phyloP scores from a whole-genome alignment of 2,329 filamentous ascomycete genomes.

The Colletotrichum shisoi region DNA sequence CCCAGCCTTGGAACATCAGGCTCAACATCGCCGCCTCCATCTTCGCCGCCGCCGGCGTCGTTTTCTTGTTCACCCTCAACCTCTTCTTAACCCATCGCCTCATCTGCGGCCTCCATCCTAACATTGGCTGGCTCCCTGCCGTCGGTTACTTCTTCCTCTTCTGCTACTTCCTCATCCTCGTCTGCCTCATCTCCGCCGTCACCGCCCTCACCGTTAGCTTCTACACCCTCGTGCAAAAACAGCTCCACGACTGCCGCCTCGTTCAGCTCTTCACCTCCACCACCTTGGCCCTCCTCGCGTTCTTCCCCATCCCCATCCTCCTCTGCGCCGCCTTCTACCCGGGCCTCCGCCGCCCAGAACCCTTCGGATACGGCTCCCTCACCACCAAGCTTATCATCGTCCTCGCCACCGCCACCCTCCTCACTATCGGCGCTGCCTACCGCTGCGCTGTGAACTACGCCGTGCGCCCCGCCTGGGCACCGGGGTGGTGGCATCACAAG shows the following conservation, averaged over 20 bases:
- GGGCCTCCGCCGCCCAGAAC: slow-evolving; percentile 56
- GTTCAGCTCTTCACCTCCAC: slow-evolving; percentile 73
- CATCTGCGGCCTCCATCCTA: slow-evolving; percentile 74
- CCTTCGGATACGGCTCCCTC: slow-evolving; percentile 69
- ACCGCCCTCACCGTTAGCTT: slow-evolving; percentile 68
- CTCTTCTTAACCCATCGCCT: slow-evolving; percentile 79
- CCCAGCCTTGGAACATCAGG: slow-evolving; percentile 49
- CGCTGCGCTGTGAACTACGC: slow-evolving; percentile 67
- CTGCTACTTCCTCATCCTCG: slow-evolving; percentile 65
- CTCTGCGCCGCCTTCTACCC: slow-evolving; percentile 49
- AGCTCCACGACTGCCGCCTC: slow-evolving; percentile 62
- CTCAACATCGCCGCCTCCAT: slow-evolving; percentile 69
- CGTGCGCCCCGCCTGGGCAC: slow-evolving; percentile 54
- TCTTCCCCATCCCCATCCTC: slow-evolving; percentile 68
- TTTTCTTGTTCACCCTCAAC: slow-evolving; percentile 81
- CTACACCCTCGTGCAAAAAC: slow-evolving; percentile 67
- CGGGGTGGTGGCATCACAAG: slow-evolving; percentile 75
- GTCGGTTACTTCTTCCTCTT: slow-evolving; percentile 63
- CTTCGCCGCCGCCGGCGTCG: slow-evolving; percentile 75
- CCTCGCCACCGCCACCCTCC: slow-evolving; percentile 63
- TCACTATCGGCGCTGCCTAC: slow-evolving; percentile 75
- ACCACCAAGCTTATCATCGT: slow-evolving; percentile 72
- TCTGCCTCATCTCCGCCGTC: slow-evolving; percentile 72
- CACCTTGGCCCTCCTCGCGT: slow-evolving; percentile 67
- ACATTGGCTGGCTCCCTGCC: slow-evolving; percentile 70